Percentiles rank a stretch among this genome's conserved stretches.
phyloP scores from a whole-genome alignment of 1,284 basidiomycete species.

The Trichosporon asahii region DNA sequence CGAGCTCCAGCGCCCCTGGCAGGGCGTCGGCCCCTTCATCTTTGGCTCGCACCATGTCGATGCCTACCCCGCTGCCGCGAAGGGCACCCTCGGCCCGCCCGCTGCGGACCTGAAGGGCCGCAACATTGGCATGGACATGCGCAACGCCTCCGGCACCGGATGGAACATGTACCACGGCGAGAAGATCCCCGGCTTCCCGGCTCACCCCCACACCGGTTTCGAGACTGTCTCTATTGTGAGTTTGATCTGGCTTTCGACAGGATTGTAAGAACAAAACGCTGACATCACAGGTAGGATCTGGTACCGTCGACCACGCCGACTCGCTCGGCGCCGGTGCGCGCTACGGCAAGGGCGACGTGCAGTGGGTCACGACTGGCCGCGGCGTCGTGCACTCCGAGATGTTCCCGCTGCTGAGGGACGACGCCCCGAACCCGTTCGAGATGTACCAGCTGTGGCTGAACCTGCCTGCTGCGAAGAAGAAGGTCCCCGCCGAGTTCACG shows the following conservation, averaged over 20 bases:
- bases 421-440: slow-evolving; percentile 18
- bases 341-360: slow-evolving; percentile 23
- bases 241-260: no score
- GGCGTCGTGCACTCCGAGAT: slow-evolving; percentile 25
- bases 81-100: slow-evolving; percentile 13
- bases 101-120: slow-evolving; percentile 16
- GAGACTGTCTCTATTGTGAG: slow-evolving; percentile 18
- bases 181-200: slow-evolving; percentile 19
- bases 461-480: slow-evolving; percentile 19
- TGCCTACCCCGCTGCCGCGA: slow-evolving; percentile 13
- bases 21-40: slow-evolving; percentile 20
- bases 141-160: slow-evolving; percentile 4
- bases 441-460: slow-evolving; percentile 27
- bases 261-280: not conserved
- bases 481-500: slow-evolving; percentile 18
- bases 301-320: slow-evolving; percentile 23
- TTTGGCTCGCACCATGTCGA: slow-evolving; percentile 20
- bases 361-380: slow-evolving; percentile 25
- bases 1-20: slow-evolving; percentile 7
- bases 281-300: slow-evolving; percentile 7
- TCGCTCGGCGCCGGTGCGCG: slow-evolving; percentile 20
- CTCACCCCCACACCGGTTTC: slow-evolving; percentile 22
- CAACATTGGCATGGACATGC: slow-evolving; percentile 18
- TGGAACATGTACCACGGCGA: slow-evolving; percentile 27
- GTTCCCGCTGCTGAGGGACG: slow-evolving; percentile 21